Base-by-base conservation (phyloP, 2,329 filamentous ascomycete genomes). In the Aaosphaeria arxii region DNA sequence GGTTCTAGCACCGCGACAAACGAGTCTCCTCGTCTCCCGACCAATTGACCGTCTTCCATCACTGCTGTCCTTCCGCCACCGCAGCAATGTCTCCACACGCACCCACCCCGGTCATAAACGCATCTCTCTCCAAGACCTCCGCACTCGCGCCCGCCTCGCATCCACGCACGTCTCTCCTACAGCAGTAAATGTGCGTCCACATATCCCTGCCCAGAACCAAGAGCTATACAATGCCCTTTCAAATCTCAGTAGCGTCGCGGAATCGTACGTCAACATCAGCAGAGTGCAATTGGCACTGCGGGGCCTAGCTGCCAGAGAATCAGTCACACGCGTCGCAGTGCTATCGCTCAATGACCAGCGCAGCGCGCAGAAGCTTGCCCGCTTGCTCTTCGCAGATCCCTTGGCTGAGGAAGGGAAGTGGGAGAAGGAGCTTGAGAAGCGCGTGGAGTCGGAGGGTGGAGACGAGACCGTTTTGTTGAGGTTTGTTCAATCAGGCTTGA, bases 231-330 rank as follows among this genome's bases (percentile, higher is more conserved):
- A 77, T 40, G 74, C 81, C 2, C 74, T 91, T 0, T 66, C 77
- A 1, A 77, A 81, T 24, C 75, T 92, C 3, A 78, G 87, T 58
- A 80, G 79, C 44, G 73, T 81, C 43, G 82, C 83, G 2, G 77
- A 81, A 28, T 79, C 77, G 49, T 79, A 84, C 57, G 77, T 88
- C 45, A 87, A 87, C 60, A 77, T 86, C n/a, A 83, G 86, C 30
- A 78, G 86, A 47, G 65, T 91, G 41, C 85, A 89, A 67, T 79
- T 92, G 57, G 88, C 87, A 9, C 71, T 89, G 24, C 79, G 83
- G 53, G 84, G 87, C 24, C 63, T 86, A 53, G 81, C 82, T 59
- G 76, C 73, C 28, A 71, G 77, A 42, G 69, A 73, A 51, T 76
- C 80, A 3, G 72, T 81, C 7, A 74, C 82, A 40, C 71, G 83